Evolutionary conservation across 1,284 basidiomycete species (phyloP).

Genomic region (Ceratobasidium sp.): DNA sequence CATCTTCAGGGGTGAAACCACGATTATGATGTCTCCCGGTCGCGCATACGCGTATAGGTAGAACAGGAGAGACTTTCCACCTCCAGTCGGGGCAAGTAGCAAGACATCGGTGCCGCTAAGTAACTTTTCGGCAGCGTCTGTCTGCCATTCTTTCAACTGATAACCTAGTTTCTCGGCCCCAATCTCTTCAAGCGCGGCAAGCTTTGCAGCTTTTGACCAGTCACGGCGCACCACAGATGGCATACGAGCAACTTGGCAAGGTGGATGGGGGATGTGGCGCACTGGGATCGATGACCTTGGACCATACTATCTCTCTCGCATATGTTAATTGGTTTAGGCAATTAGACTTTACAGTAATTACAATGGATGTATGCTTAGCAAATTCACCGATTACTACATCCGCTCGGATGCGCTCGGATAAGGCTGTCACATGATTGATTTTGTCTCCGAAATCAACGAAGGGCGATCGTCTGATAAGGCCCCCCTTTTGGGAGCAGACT

Average conservation of each 20-base stretch:
- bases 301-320: neutral
- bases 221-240: neutral
- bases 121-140: neutral
- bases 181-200: conserved; percentile 2
- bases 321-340: neutral
- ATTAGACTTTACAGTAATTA: neutral
- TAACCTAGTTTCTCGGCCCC: neutral
- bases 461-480: neutral
- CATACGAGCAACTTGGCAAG: neutral
- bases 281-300: neutral
- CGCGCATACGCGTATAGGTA: conserved; percentile 9
- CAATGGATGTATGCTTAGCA: neutral
- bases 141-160: neutral
- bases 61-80: conserved; percentile 2
- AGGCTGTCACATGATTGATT: neutral
- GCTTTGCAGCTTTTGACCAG: neutral
- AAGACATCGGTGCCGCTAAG: conserved; percentile 12
- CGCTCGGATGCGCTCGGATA: neutral
- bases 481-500: conserved; percentile 2
- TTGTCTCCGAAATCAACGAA: conserved; percentile 24
- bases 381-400: neutral
- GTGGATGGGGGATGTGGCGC: neutral
- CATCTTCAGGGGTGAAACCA: conserved; percentile 4
- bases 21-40: neutral
- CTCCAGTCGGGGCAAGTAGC: neutral